phyloP scores from a whole-genome alignment of 2,329 filamentous ascomycete genomes.

The Pleomassaria siparia region DNA sequence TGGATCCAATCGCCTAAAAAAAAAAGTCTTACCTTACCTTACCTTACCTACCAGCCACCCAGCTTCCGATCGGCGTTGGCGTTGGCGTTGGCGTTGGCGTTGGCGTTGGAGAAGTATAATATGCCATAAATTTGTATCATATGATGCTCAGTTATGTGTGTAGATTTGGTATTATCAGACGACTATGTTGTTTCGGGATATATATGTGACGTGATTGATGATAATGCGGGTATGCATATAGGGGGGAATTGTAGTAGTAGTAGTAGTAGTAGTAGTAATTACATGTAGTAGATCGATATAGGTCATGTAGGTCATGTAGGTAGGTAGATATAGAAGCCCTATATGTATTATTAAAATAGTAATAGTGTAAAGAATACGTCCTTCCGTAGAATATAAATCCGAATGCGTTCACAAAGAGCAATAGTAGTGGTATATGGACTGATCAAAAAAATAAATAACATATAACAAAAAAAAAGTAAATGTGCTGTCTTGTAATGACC shows the following conservation, averaged over 20 bases:
- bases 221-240: too few relatives aligned
- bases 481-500: slow-evolving; percentile 17
- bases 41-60: too few relatives aligned
- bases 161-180: slow-evolving; percentile 1
- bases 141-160: background rate
- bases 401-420: too few relatives aligned
- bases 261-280: too few relatives aligned
- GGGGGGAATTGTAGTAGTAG: too few relatives aligned
- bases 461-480: slow-evolving; percentile 7
- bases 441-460: too few relatives aligned
- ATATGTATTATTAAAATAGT: slow-evolving; percentile 13
- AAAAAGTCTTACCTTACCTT: too few relatives aligned
- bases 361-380: slow-evolving; percentile 10
- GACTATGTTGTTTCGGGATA: background rate
- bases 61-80: too few relatives aligned
- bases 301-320: background rate
- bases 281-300: too few relatives aligned
- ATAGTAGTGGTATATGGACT: slow-evolving; percentile 3
- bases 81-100: too few relatives aligned
- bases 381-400: slow-evolving; percentile 13
- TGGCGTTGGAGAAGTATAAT: background rate
- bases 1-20: too few relatives aligned
- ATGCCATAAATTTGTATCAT: background rate
- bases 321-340: slow-evolving; percentile 4
- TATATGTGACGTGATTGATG: background rate